Conservation (phyloP, 2,329 filamentous ascomycete genomes). For the Cladosporium sphaerospermum region DNA sequence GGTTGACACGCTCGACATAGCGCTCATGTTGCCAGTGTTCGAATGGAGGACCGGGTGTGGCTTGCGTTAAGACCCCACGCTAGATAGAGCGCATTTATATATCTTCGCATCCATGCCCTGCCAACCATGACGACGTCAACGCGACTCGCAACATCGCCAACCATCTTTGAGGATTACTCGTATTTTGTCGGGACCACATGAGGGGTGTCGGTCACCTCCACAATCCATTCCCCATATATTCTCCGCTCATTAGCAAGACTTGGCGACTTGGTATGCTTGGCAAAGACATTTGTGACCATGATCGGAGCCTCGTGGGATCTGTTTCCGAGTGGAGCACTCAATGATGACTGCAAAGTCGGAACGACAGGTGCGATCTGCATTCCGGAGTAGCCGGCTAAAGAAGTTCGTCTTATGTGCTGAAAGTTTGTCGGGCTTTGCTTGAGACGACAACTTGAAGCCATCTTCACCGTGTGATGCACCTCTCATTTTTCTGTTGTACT, state of each 20-base stretch:
- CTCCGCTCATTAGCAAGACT: slow-evolving; percentile 9
- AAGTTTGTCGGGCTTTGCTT: too few species aligned
- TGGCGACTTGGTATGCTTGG: slow-evolving; percentile 11
- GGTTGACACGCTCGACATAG: slow-evolving; percentile 5
- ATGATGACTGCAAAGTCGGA: not conserved
- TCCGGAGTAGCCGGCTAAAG: not conserved
- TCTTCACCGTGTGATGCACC: too few species aligned
- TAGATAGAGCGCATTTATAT: not conserved
- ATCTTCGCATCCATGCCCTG: not conserved
- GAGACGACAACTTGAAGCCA: too few species aligned
- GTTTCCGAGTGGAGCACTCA: not conserved
- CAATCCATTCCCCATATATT: slow-evolving; percentile 8
- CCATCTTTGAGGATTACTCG: slow-evolving; percentile 8
- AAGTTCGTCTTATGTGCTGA: too few species aligned
- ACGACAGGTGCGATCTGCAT: not conserved
- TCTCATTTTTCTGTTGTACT: too few species aligned
- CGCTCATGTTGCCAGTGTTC: not conserved
- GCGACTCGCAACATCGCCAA: not conserved
- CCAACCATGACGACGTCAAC: not conserved
- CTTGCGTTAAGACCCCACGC: not conserved
- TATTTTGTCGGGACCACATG: slow-evolving; percentile 10
- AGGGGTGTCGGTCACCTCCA: slow-evolving; percentile 5
- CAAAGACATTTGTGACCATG: not conserved
- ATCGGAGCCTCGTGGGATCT: slow-evolving; percentile 5
- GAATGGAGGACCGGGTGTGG: not conserved